Evolutionary conservation across 2,329 filamentous ascomycete genomes (phyloP).

Genomic region (Nannizziopsis arthrosporioides): DNA sequence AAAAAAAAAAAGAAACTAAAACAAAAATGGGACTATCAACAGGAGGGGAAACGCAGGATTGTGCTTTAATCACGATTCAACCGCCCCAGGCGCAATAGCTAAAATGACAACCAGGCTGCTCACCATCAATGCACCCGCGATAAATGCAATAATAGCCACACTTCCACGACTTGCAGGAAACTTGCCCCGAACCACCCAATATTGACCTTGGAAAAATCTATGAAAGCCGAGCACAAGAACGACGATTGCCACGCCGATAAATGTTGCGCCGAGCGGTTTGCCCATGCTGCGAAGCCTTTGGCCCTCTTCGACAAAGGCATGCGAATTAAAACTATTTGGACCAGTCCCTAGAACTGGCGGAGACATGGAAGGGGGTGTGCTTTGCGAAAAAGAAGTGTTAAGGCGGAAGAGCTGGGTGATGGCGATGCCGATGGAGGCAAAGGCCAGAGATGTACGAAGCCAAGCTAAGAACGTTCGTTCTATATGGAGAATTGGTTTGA

Average conservation of each 20-base stretch:
- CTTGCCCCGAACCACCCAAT: conserved; percentile 55
- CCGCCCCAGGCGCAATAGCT: conserved; percentile 38
- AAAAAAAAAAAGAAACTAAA: neutral
- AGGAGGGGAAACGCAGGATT: neutral
- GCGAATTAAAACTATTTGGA: conserved; percentile 16
- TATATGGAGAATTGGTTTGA: conserved; percentile 19
- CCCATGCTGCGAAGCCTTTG: conserved; percentile 41
- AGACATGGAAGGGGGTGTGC: conserved; percentile 11
- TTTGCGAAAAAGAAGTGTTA: conserved; percentile 39
- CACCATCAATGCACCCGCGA: conserved; percentile 47
- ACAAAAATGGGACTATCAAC: too few species aligned
- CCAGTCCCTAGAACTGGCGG: conserved; percentile 15
- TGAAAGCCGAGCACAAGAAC: conserved; percentile 53
- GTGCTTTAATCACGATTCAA: conserved; percentile 9
- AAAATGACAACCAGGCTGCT: conserved; percentile 50
- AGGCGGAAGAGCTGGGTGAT: conserved; percentile 56
- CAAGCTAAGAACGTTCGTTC: conserved; percentile 59
- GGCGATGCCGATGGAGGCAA: conserved; percentile 55
- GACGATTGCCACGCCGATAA: conserved; percentile 49
- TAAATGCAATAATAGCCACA: conserved; percentile 45
- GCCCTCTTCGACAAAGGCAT: conserved; percentile 13
- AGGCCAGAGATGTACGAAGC: conserved; percentile 54
- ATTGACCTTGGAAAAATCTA: conserved; percentile 55
- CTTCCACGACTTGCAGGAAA: conserved; percentile 54
- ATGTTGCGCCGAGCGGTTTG: conserved; percentile 53